These are phyloP conservation scores for Pistacia vera DNA, from an alignment of 345 rosid genomes.

Conservation along the genomic window DNA sequence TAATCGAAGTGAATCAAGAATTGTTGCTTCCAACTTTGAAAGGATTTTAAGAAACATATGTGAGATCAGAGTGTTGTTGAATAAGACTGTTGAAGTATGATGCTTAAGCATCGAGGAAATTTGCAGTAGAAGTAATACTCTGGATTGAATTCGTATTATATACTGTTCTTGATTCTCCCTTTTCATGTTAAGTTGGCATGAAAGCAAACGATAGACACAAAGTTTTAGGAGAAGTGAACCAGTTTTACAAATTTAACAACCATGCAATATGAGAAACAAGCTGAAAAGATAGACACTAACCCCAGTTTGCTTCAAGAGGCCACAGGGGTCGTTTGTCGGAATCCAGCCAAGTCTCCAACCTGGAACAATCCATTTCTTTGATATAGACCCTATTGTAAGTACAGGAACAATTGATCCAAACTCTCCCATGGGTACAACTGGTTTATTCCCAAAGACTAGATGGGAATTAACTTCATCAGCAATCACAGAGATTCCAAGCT, in stretches of 20 bases:
- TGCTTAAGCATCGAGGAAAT: no score
- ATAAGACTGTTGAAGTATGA: no score
- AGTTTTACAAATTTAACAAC: neutral
- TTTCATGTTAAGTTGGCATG: no score
- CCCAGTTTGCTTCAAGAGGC: conserved; percentile 38
- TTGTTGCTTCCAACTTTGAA: no score
- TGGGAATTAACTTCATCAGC: conserved; percentile 61
- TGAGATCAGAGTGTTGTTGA: no score
- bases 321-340: conserved; percentile 42
- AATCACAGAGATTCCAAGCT: conserved; percentile 55
- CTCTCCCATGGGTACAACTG: conserved; percentile 53
- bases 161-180: no score
- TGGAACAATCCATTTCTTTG: conserved; percentile 69
- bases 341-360: conserved; percentile 75
- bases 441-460: conserved; percentile 47
- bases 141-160: no score
- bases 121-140: no score
- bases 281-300: conserved; percentile 20
- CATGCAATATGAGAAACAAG: neutral
- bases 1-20: no score
- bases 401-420: conserved; percentile 62
- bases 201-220: neutral
- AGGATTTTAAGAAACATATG: no score
- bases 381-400: conserved; percentile 58
- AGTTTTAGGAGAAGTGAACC: neutral